A percentile compares a stretch with the other conserved stretches of the same genome.
Conservation (phyloP, 495 filamentous ascomycete genomes). For the Penicillium silybi region DNA sequence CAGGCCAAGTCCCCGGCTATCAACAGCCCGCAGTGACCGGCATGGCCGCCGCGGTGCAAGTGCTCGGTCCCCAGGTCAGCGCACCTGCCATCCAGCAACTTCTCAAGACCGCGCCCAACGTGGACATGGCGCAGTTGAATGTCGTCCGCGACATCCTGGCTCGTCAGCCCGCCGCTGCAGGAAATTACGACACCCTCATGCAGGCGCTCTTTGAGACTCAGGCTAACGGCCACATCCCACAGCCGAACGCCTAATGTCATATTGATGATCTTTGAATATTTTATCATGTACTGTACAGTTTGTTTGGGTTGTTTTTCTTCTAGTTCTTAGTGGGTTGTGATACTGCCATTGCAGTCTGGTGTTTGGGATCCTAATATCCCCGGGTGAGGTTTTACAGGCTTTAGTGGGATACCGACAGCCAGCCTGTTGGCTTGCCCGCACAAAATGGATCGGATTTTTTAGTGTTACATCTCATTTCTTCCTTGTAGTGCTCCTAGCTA, state of each 20-base stretch:
- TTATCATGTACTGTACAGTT: conserved; percentile 16
- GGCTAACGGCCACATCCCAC: conserved; percentile 29
- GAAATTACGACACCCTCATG: conserved; percentile 36
- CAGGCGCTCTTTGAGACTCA: conserved; percentile 36
- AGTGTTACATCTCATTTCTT: neutral
- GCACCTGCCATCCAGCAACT: conserved; percentile 64
- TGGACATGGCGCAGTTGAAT: conserved; percentile 58
- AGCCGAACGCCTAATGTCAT: conserved; percentile 18
- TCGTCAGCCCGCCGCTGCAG: conserved; percentile 44
- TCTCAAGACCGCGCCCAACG: conserved; percentile 59
- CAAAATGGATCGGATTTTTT: conserved; percentile 12
- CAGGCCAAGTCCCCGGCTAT: conserved; percentile 16
- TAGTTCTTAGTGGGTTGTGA: conserved; percentile 3
- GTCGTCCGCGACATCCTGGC: conserved; percentile 58
- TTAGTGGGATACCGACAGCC: conserved; percentile 16
- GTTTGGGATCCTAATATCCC: conserved; percentile 12
- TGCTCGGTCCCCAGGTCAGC: conserved; percentile 56
- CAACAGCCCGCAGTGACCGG: conserved; percentile 19
- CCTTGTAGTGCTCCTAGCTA: neutral
- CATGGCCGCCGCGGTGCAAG: conserved; percentile 36
- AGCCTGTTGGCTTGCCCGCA: conserved; percentile 3
- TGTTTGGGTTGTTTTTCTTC: conserved; percentile 3
- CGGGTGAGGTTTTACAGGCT: conserved; percentile 1
- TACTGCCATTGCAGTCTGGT: conserved; percentile 10
- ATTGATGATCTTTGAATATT: conserved; percentile 6